A percentile compares a stretch with the other conserved stretches of the same genome.
These are phyloP conservation scores for Microbotryomycetes sp. DNA, from an alignment of 1,284 basidiomycete species.

Conservation along the genomic window DNA sequence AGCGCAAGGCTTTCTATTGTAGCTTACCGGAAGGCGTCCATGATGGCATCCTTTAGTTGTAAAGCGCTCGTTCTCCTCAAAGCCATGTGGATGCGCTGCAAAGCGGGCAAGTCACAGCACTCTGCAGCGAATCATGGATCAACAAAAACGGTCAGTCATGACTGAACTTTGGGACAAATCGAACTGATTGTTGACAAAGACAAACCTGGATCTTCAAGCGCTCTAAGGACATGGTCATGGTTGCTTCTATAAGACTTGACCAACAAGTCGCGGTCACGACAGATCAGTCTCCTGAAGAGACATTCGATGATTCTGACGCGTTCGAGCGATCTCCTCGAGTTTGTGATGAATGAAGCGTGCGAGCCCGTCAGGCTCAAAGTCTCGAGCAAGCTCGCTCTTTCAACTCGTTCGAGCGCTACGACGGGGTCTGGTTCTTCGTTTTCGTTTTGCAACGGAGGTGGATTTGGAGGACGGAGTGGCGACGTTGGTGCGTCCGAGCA, in stretches of 20 bases:
- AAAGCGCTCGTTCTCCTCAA: constrained; percentile 17
- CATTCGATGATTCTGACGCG: constrained; percentile 31
- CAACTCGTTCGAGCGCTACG: constrained; percentile 19
- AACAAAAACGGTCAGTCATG: background rate
- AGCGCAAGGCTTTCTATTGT: too few species aligned
- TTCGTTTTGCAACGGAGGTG: constrained; percentile 24
- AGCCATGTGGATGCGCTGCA: constrained; percentile 16
- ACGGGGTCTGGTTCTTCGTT: constrained; percentile 28
- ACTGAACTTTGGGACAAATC: background rate
- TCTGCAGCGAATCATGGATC: background rate
- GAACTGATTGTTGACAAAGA: background rate
- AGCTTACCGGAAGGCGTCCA: constrained; percentile 27
- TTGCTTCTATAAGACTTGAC: constrained; percentile 29
- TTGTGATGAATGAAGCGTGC: constrained; percentile 28
- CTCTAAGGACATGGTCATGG: constrained; percentile 20
- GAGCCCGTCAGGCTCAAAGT: constrained; percentile 24
- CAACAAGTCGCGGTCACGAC: constrained; percentile 21
- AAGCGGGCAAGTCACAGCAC: constrained; percentile 17
- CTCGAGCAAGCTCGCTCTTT: constrained; percentile 25
- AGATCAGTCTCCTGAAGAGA: constrained; percentile 24
- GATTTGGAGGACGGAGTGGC: constrained; percentile 24
- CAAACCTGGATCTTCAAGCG: background rate
- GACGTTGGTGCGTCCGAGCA: constrained; percentile 12
- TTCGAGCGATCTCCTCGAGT: constrained; percentile 25
- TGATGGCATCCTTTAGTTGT: constrained; percentile 25